Conservation (phyloP, 2,329 filamentous ascomycete species). For the Graphilbum ipis-grandicollis region DNA sequence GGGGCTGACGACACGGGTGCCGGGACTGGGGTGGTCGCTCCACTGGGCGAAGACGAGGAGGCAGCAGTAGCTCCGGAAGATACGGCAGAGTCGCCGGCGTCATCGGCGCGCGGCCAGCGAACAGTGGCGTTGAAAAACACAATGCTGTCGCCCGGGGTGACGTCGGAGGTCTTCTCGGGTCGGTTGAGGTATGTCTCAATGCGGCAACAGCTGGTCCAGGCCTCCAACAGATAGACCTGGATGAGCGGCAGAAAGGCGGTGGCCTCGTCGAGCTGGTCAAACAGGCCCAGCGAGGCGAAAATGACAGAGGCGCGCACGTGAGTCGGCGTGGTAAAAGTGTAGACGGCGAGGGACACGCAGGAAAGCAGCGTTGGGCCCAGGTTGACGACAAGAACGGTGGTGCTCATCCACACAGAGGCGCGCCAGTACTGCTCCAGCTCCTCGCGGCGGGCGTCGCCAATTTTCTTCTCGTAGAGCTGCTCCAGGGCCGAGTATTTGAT, state of each 20-base stretch:
- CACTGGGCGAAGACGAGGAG: too few species aligned
- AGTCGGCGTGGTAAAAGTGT: constrained; percentile 15
- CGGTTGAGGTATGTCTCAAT: constrained; percentile 18
- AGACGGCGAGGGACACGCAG: constrained; percentile 15
- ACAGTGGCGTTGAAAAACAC: constrained; percentile 16
- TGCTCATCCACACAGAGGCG: constrained; percentile 14
- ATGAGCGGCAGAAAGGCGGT: constrained; percentile 15
- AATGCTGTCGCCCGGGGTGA: constrained; percentile 11
- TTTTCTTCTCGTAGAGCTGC: constrained; percentile 17
- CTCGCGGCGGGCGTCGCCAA: constrained; percentile 16
- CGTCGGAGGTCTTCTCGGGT: constrained; percentile 13
- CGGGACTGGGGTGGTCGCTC: background rate
- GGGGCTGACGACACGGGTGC: background rate
- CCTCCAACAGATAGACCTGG: constrained; percentile 18
- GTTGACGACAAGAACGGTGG: constrained; percentile 15
- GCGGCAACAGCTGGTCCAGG: constrained; percentile 18
- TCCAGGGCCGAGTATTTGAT: constrained; percentile 21
- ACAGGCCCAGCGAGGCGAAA: constrained; percentile 18
- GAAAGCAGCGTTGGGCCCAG: constrained; percentile 17
- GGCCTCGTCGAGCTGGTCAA: constrained; percentile 18
- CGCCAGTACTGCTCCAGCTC: constrained; percentile 18
- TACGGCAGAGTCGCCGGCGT: constrained; percentile 3
- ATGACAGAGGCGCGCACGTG: constrained; percentile 18
- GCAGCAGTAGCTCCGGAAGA: too few species aligned
- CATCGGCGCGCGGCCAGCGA: constrained; percentile 17